These are phyloP conservation scores for Mallotus japonicus DNA, from an alignment of 441 rosid species.

Conservation along the genomic window DNA sequence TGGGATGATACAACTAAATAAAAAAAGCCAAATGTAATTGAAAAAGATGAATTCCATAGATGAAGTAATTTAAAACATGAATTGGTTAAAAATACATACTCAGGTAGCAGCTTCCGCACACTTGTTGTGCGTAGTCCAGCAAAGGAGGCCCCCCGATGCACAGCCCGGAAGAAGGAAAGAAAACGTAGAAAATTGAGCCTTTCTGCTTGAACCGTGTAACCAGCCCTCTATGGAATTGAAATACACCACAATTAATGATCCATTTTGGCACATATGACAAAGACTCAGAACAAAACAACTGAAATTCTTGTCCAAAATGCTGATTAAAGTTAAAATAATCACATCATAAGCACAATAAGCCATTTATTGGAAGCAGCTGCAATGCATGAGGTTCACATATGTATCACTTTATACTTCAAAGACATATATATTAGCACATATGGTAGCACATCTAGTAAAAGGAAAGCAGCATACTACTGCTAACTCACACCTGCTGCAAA, in stretches of 20 bases:
- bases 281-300: neutral
- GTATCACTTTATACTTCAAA: neutral
- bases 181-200: constrained; percentile 93
- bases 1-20: constrained; percentile 5
- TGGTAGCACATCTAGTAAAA: neutral
- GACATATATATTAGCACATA: neutral
- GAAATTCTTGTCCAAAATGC: neutral
- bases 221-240: constrained; percentile 66
- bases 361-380: neutral
- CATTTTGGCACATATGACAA: constrained; percentile 12
- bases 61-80: constrained; percentile 12
- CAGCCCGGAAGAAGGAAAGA: constrained; percentile 89
- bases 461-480: constrained; percentile 4
- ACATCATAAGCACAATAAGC: neutral
- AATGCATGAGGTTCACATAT: neutral
- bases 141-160: constrained; percentile 96
- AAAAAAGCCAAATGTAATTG: neutral
- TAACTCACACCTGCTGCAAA: constrained; percentile 71
- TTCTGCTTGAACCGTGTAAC: constrained; percentile 97
- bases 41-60: neutral
- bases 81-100: constrained; percentile 49
- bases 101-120: constrained; percentile 94
- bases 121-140: constrained; percentile 97
- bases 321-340: neutral
- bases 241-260: constrained; percentile 18